Percentiles rank a stretch among this genome's conserved stretches.
Conservation (phyloP, 352 stramenopile genomes). For the Pythium phragmitis region DNA sequence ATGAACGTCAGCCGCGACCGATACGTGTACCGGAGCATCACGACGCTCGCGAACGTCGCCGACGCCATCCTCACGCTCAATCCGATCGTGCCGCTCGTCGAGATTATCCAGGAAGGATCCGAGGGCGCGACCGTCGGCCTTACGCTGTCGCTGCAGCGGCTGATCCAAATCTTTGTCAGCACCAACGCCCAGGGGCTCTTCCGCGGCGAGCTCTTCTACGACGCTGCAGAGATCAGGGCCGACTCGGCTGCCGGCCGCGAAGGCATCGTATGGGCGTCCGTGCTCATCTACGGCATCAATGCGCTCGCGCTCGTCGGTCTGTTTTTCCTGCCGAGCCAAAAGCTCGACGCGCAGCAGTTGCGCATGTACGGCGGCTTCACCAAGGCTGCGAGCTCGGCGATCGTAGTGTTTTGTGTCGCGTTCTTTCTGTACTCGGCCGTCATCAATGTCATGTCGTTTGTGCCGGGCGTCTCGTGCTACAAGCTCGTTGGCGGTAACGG, state of each 20-base stretch:
- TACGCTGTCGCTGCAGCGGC: constrained; percentile 51
- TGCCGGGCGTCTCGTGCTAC: constrained; percentile 22
- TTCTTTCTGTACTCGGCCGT: constrained; percentile 28
- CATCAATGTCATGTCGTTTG: constrained; percentile 34
- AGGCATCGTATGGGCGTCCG: constrained; percentile 44
- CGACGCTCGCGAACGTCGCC: constrained; percentile 42
- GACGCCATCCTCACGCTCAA: constrained; percentile 54
- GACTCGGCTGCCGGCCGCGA: constrained; percentile 31
- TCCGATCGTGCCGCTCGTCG: constrained; percentile 52
- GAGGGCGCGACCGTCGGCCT: constrained; percentile 62
- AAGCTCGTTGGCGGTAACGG: constrained; percentile 21
- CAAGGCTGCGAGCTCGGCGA: constrained; percentile 22
- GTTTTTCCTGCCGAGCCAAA: constrained; percentile 35
- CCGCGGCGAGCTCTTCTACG: constrained; percentile 45
- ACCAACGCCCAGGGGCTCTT: constrained; percentile 48
- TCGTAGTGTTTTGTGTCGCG: constrained; percentile 17
- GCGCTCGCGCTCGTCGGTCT: constrained; percentile 45
- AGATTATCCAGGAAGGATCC: constrained; percentile 66
- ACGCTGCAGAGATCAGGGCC: constrained; percentile 9
- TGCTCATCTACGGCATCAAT: constrained; percentile 55
- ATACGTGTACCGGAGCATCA: constrained; percentile 28
- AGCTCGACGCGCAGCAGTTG: constrained; percentile 39
- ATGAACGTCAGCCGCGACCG: constrained; percentile 20
- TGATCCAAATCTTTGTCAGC: constrained; percentile 52
- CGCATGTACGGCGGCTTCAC: constrained; percentile 40